Conservation (phyloP, 306 rosid species). For the Styphnolobium japonicum region DNA sequence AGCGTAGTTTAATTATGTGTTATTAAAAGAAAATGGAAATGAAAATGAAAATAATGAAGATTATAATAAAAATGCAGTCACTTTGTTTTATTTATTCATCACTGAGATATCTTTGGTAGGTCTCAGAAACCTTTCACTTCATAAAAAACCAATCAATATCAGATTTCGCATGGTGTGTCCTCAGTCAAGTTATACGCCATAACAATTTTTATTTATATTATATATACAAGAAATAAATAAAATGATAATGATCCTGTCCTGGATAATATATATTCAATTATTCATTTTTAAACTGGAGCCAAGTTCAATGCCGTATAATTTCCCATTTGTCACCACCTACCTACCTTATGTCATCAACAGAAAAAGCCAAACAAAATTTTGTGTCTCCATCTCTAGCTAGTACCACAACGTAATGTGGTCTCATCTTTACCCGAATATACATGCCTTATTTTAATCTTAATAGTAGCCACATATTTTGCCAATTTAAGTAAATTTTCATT, state of each 20-base stretch:
- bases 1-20: background rate
- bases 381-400: slow-evolving; percentile 8
- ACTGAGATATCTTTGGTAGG: slow-evolving; percentile 24
- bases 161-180: background rate
- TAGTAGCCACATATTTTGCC: background rate
- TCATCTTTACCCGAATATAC: background rate
- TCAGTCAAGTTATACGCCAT: background rate
- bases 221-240: background rate
- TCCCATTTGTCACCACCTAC: slow-evolving; percentile 7
- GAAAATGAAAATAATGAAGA: background rate
- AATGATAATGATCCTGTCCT: background rate
- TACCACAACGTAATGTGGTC: background rate
- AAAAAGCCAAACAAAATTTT: background rate
- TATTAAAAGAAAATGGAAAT: background rate
- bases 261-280: background rate
- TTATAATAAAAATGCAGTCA: background rate
- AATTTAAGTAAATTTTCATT: background rate
- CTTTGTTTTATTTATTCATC: background rate
- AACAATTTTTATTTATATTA: background rate
- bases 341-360: background rate
- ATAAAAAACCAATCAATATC: background rate
- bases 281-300: slow-evolving; percentile 8
- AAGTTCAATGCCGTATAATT: slow-evolving; percentile 11
- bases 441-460: background rate
- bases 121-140: slow-evolving; percentile 3